These are phyloP conservation scores for Solanum medicagineum DNA, from an alignment of 257 asterid species.

Conservation along the genomic window DNA sequence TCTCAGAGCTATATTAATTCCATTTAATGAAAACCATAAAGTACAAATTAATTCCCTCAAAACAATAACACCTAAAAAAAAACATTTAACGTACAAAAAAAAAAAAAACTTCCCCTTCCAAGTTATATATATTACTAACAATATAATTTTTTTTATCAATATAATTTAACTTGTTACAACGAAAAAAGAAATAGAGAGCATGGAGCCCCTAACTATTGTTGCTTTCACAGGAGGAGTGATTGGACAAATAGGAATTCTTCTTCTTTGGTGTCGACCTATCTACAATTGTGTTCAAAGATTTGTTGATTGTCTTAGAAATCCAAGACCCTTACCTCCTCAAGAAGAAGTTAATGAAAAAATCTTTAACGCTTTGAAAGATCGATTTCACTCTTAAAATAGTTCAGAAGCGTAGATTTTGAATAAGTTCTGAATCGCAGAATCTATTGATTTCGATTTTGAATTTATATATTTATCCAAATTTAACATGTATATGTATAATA, in stretches of 20 bases:
- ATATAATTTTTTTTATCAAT: neutral
- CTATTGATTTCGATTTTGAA: neutral
- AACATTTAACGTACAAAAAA: neutral
- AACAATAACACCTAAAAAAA: neutral
- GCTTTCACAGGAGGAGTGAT: conserved; percentile 5
- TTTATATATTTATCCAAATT: neutral
- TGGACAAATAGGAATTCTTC: conserved; percentile 4
- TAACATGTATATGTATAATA: neutral
- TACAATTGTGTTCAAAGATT: conserved; percentile 3
- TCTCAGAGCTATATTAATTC: neutral
- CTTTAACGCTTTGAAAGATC: neutral
- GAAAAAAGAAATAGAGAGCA: neutral
- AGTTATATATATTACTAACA: neutral
- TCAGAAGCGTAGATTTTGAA: neutral
- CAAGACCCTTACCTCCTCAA: conserved; percentile 9
- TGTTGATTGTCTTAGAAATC: conserved; percentile 13
- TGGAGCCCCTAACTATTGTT: conserved; percentile 3
- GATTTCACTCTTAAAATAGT: neutral
- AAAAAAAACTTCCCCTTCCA: neutral
- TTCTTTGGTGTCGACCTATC: conserved; percentile 15
- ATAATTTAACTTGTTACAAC: neutral
- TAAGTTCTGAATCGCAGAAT: neutral
- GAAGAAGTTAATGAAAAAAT: neutral
- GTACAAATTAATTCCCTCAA: neutral
- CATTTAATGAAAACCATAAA: neutral